Percentiles rank a stretch among this genome's conserved stretches.
phyloP scores from a whole-genome alignment of 306 rosid species.

The Glycyrrhiza uralensis region DNA sequence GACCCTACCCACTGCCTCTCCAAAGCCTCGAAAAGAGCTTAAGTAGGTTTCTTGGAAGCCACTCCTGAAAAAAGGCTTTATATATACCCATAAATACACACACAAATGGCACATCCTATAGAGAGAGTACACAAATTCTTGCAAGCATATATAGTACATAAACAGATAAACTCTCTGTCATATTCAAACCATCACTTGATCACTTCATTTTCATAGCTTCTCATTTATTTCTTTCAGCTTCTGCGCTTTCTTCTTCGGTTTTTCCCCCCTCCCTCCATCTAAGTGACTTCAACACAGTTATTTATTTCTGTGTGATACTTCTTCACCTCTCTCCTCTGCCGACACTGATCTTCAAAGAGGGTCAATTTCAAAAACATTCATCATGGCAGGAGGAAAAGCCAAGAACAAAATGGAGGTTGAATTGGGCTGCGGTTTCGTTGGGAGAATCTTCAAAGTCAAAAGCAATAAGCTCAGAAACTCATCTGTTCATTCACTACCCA shows the following conservation, averaged over 20 bases:
- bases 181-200: slow-evolving; percentile 39
- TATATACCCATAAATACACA: slow-evolving; percentile 16
- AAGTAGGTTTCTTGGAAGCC: slow-evolving; percentile 85
- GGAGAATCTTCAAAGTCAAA: slow-evolving; percentile 52
- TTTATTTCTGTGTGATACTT: not conserved
- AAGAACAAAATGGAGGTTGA: slow-evolving; percentile 36
- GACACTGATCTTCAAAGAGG: not conserved
- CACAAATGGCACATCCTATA: slow-evolving; percentile 9
- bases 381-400: slow-evolving; percentile 53
- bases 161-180: slow-evolving; percentile 28
- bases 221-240: not conserved
- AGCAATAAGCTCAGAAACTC: slow-evolving; percentile 58
- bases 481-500: slow-evolving; percentile 69
- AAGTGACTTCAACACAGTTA: not conserved
- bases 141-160: not conserved
- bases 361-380: not conserved
- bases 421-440: slow-evolving; percentile 62
- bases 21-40: slow-evolving; percentile 24
- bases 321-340: not conserved
- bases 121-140: too few species aligned
- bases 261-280: not conserved
- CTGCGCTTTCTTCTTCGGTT: not conserved
- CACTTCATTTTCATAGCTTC: slow-evolving; percentile 30
- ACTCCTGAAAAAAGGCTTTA: slow-evolving; percentile 51
- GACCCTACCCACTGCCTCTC: slow-evolving; percentile 31